Conservation (phyloP, 2,329 filamentous ascomycete species). For the Pseudogymnoascus sp. region DNA sequence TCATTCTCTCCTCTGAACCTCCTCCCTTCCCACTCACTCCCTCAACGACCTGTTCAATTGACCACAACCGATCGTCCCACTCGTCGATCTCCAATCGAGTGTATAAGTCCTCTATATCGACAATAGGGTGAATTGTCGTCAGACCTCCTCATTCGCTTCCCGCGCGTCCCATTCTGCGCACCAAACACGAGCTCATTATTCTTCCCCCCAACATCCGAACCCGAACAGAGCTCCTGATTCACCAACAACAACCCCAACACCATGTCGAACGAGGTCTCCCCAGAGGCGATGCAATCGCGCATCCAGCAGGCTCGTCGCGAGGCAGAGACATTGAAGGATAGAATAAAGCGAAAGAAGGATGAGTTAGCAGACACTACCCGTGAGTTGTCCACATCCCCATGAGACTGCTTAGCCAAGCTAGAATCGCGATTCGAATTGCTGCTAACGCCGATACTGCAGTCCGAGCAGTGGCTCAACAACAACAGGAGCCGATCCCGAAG, state of each 20-base stretch:
- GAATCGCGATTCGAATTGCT: neutral
- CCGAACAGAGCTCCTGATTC: constrained; percentile 8
- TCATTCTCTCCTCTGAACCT: constrained; percentile 2
- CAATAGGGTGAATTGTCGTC: neutral
- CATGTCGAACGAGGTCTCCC: constrained; percentile 51
- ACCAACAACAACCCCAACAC: constrained; percentile 14
- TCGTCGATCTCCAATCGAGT: constrained; percentile 8
- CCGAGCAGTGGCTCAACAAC: constrained; percentile 82
- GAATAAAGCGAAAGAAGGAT: constrained; percentile 99
- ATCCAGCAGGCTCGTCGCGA: constrained; percentile 90
- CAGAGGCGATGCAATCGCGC: constrained; percentile 81
- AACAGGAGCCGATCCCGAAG: constrained; percentile 83
- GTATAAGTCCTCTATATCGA: neutral
- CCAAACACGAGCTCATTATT: constrained; percentile 11
- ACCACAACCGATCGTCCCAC: neutral
- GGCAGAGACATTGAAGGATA: constrained; percentile 94
- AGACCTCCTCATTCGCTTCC: constrained; percentile 8
- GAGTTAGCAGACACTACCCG: constrained; percentile 95
- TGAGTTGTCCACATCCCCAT: constrained; percentile 45
- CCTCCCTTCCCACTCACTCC: neutral
- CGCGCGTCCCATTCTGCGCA: constrained; percentile 15
- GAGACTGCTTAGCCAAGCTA: neutral
- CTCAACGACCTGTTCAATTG: neutral
- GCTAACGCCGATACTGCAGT: constrained; percentile 44
- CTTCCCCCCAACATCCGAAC: constrained; percentile 5